Base-by-base conservation (phyloP, 2,329 filamentous ascomycete species). In the Colletotrichum sp. region DNA sequence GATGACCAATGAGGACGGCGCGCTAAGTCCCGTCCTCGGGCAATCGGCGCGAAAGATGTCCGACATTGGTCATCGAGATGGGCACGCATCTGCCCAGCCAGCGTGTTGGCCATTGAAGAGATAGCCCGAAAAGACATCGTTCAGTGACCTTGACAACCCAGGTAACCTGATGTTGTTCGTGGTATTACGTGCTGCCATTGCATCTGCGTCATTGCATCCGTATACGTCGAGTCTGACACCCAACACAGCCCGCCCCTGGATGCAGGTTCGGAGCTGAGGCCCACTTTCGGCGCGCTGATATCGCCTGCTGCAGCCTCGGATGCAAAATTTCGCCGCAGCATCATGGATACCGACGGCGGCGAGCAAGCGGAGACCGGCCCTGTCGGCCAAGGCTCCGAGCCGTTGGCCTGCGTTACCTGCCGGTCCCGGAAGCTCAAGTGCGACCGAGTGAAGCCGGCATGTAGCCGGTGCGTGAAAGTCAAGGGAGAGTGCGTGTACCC, bases 341-440 rank as follows among this genome's bases (percentile, higher is more conserved):
- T 39, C 19, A 80, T 79, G 78, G 77, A 77, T 39, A 64, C 72
- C 36, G 77, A 78, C 34, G 78, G 68, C 61, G 73, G 57, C 28
- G 71, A 59, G 52, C 74, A 69, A 55, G 65, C 65, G 52, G 76
- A 76, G n/a, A 61, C 71, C 74, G 68, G 27, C 71, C 68, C 55
- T 39, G 55, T 22, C 63, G 68, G 57, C 36, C 69, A 59, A 52
- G 67, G 44, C 4, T 74, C 79, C 28, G 88, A 89, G 79, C 84
- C 87, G 25, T 93, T 98, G 84, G 94, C 96, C 22, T 98, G 96
- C 83, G 93, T 97, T 32, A 90, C 95, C 69, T 98, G 96, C 84
- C 91, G 96, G 78, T 93, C 93, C 81, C 90, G 96, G 79, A 98
- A 98, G 85, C 87, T 98, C 79, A 94, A 94, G 84, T 98, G 96